These are phyloP conservation scores for Boletales sp. DNA, from an alignment of 768 basidiomycete species.

Conservation along the genomic window DNA sequence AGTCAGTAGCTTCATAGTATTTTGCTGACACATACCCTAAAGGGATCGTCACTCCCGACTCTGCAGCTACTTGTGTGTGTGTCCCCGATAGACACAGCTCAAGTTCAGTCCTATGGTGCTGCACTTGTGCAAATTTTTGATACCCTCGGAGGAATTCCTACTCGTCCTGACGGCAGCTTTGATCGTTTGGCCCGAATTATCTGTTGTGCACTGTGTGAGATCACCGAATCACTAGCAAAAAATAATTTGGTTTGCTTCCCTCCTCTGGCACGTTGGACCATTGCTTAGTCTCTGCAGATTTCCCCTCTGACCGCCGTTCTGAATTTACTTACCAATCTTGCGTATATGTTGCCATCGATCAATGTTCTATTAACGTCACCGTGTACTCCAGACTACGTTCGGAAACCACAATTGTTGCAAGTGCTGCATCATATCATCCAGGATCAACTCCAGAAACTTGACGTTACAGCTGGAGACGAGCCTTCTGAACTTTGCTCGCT, in stretches of 20 bases:
- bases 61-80: constrained; percentile 51
- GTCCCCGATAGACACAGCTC: constrained; percentile 22
- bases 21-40: constrained; percentile 53
- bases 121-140: constrained; percentile 38
- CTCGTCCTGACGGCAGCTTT: constrained; percentile 19
- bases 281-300: constrained; percentile 34
- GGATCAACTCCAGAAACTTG: constrained; percentile 35
- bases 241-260: constrained; percentile 39
- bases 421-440: constrained; percentile 42
- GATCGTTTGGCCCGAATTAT: constrained; percentile 21
- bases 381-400: constrained; percentile 20
- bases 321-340: constrained; percentile 47
- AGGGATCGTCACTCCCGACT: constrained; percentile 38
- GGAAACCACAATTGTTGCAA: constrained; percentile 34
- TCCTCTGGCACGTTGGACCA: background rate
- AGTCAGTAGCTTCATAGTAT: constrained; percentile 51
- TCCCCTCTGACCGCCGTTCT: constrained; percentile 47
- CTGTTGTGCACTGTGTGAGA: constrained; percentile 37
- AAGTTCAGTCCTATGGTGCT: constrained; percentile 36
- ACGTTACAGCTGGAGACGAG: constrained; percentile 24
- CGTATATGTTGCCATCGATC: constrained; percentile 48
- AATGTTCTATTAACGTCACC: constrained; percentile 34
- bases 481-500: constrained; percentile 29
- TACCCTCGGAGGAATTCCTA: constrained; percentile 23
- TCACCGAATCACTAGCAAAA: constrained; percentile 36